These are phyloP conservation scores for Aspergillus puulaauensis DNA, from an alignment of 2,329 filamentous ascomycete genomes.

Conservation along the genomic window DNA sequence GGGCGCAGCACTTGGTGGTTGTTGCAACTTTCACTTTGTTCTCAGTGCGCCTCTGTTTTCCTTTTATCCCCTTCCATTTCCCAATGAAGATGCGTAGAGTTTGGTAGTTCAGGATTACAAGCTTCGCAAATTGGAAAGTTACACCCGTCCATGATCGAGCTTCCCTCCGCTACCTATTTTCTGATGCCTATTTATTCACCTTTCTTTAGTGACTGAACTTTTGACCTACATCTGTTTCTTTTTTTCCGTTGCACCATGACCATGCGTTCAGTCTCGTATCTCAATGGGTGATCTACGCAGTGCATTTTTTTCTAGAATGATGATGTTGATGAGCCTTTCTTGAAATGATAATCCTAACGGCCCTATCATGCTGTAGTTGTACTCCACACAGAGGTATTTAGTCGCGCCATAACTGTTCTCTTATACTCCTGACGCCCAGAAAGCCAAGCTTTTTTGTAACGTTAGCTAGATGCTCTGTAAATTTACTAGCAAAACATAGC, in stretches of 20 bases:
- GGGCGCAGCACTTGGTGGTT: constrained; percentile 20
- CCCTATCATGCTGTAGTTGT: neutral
- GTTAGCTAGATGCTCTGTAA: neutral
- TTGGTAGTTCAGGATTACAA: neutral
- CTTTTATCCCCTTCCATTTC: neutral
- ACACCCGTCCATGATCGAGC: neutral
- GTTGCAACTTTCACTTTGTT: constrained; percentile 14
- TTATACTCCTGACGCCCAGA: neutral
- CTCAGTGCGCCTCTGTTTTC: constrained; percentile 5
- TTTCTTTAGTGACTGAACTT: neutral
- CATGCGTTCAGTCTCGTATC: neutral
- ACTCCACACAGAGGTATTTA: neutral
- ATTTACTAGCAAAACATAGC: neutral
- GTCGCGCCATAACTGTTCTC: neutral
- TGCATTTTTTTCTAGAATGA: neutral
- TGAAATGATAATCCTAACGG: neutral
- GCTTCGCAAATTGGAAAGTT: neutral
- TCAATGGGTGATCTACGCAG: neutral
- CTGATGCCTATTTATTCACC: neutral
- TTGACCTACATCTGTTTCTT: neutral
- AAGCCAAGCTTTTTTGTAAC: neutral
- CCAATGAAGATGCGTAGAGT: neutral
- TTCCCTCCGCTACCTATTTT: neutral
- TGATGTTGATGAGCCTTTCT: neutral
- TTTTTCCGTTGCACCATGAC: neutral